Evolutionary conservation across 805 yeast species (phyloP).

Genomic region (Candida parachauliodes): DNA sequence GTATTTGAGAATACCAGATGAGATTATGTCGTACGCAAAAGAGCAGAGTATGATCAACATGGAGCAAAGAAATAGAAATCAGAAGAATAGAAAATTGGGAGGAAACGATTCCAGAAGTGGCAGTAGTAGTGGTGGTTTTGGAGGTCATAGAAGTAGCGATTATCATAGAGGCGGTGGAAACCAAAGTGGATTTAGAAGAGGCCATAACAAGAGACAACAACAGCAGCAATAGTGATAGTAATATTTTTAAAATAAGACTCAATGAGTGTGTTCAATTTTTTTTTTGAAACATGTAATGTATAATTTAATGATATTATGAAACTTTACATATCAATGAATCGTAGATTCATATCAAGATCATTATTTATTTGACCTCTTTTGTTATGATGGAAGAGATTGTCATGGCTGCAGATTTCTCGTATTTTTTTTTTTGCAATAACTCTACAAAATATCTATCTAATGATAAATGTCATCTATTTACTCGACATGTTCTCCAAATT

Average conservation of each 20-base stretch:
- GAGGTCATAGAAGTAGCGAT: background rate
- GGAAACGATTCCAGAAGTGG: slow-evolving; percentile 14
- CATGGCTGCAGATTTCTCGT: too few species aligned
- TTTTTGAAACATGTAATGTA: background rate
- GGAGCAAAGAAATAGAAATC: slow-evolving; percentile 47
- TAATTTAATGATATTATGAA: too few species aligned
- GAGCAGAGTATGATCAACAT: slow-evolving; percentile 54
- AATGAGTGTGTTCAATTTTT: too few species aligned
- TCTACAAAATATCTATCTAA: background rate
- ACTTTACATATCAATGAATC: too few species aligned
- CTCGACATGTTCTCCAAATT: background rate
- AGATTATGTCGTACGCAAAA: slow-evolving; percentile 68
- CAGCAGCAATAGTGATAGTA: background rate
- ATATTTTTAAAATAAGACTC: too few species aligned
- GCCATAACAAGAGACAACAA: too few species aligned
- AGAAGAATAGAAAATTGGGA: slow-evolving; percentile 42
- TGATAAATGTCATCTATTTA: too few species aligned
- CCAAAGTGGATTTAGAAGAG: too few species aligned
- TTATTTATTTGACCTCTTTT: too few species aligned
- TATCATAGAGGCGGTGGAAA: background rate
- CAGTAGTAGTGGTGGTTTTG: slow-evolving; percentile 1
- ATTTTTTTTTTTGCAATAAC: too few species aligned
- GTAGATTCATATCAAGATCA: too few species aligned
- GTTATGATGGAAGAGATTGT: too few species aligned
- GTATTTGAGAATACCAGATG: slow-evolving; percentile 71